Conservation (phyloP, 108 stramenopile genomes). For the Schizochytrium sp. region DNA sequence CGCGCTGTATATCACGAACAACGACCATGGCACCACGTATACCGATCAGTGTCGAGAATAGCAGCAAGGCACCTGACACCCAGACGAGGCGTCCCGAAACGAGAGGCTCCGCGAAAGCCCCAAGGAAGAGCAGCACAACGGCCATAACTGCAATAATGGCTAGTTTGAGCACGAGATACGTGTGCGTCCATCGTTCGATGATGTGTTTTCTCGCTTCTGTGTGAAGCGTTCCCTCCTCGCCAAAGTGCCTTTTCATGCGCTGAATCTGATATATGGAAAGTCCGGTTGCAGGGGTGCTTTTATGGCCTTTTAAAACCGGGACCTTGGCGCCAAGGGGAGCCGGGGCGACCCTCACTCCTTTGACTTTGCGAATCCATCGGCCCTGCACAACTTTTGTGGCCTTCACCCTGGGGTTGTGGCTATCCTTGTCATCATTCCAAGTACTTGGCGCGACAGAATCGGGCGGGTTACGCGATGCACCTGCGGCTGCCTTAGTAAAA, state of each 20-base stretch:
- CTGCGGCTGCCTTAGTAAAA: too few species aligned
- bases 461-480: too few species aligned
- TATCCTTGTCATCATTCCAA: too few species aligned
- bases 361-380: too few species aligned
- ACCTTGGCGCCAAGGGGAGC: too few species aligned
- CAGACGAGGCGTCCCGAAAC: background rate
- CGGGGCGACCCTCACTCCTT: too few species aligned
- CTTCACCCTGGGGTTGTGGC: too few species aligned
- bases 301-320: too few species aligned
- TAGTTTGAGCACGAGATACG: background rate
- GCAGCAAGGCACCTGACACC: background rate
- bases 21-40: background rate
- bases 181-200: constrained; percentile 8
- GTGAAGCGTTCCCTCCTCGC: background rate
- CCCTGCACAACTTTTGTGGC: too few species aligned
- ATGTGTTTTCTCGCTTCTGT: background rate
- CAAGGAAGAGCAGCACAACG: background rate
- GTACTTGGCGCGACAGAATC: too few species aligned
- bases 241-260: background rate
- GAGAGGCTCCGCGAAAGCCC: background rate
- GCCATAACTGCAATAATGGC: background rate
- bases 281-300: background rate
- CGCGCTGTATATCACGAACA: background rate
- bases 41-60: background rate
- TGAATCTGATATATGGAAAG: background rate